A percentile compares a stretch with the other conserved stretches of the same genome.
Evolutionary conservation across 2,329 filamentous ascomycete genomes (phyloP).

Genomic region (Colletotrichum sp.): DNA sequence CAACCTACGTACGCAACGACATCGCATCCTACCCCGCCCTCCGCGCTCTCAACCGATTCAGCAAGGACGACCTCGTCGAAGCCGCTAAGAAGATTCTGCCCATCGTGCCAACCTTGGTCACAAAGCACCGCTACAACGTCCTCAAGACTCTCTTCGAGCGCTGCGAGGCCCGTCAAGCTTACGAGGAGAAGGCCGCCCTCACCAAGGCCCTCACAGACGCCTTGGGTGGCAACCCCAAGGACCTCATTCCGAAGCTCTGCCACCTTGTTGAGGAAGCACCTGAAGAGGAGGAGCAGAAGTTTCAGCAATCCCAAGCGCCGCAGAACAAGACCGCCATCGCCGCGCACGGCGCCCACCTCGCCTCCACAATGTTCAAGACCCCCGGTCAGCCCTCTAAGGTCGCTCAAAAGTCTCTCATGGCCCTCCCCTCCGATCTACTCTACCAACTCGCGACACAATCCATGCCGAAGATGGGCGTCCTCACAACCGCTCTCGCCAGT

Average conservation of each 20-base stretch:
- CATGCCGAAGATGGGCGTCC: constrained; percentile 51
- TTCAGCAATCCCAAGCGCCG: constrained; percentile 36
- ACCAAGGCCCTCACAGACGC: constrained; percentile 53
- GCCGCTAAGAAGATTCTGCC: constrained; percentile 76
- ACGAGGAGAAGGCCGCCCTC: constrained; percentile 53
- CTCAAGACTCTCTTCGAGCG: constrained; percentile 85
- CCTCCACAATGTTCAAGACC: constrained; percentile 78
- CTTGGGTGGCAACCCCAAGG: constrained; percentile 51
- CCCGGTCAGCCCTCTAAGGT: constrained; percentile 72
- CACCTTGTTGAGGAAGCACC: constrained; percentile 38
- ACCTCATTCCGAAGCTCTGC: constrained; percentile 56
- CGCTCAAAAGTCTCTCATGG: constrained; percentile 74
- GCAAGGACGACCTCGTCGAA: constrained; percentile 82
- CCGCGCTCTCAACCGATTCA: constrained; percentile 79
- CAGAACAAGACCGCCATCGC: constrained; percentile 63
- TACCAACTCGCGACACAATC: constrained; percentile 68
- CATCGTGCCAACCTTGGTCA: constrained; percentile 74
- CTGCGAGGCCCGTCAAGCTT: constrained; percentile 71
- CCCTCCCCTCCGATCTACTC: constrained; percentile 59
- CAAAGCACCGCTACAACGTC: constrained; percentile 78
- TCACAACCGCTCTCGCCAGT: constrained; percentile 54
- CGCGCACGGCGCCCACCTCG: constrained; percentile 80
- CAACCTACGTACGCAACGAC: constrained; percentile 84
- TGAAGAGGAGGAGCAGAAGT: constrained; percentile 35
- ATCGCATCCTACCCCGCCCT: constrained; percentile 89